These are phyloP conservation scores for Colletotrichum tropicicola DNA, from an alignment of 2,329 filamentous ascomycete species.

Conservation along the genomic window DNA sequence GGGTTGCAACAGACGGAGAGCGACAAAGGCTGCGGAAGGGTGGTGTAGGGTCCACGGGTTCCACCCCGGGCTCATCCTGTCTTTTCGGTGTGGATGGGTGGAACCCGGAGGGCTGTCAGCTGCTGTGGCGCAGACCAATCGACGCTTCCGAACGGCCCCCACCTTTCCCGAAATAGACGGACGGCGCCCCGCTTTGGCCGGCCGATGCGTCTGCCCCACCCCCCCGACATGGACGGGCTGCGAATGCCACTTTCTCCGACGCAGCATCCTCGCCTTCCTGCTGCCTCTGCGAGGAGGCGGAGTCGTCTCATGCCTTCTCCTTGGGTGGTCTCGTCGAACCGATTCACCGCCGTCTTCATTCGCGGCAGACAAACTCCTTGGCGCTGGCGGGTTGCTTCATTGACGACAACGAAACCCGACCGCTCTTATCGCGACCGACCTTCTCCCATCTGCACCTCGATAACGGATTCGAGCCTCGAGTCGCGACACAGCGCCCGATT, in stretches of 20 bases:
- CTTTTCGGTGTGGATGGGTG: slow-evolving; percentile 33
- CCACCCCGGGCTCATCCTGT: background rate
- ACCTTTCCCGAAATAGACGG: slow-evolving; percentile 25
- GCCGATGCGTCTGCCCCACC: slow-evolving; percentile 14
- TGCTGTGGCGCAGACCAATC: slow-evolving; percentile 50
- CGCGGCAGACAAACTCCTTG: too few relatives aligned
- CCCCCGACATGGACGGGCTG: slow-evolving; percentile 2
- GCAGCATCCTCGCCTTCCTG: too few relatives aligned
- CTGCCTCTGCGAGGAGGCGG: too few relatives aligned
- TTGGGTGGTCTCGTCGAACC: too few relatives aligned
- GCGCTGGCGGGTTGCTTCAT: too few relatives aligned
- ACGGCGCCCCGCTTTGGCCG: slow-evolving; percentile 13
- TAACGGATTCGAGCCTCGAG: slow-evolving; percentile 4
- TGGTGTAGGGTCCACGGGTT: slow-evolving; percentile 15
- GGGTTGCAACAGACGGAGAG: background rate
- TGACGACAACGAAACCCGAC: background rate
- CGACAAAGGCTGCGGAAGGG: background rate
- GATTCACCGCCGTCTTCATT: too few relatives aligned
- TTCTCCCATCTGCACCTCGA: slow-evolving; percentile 10
- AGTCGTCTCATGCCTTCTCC: too few relatives aligned
- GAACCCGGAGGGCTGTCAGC: slow-evolving; percentile 44
- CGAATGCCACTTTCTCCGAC: slow-evolving; percentile 9
- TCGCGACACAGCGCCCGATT: background rate
- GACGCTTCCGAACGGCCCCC: background rate
- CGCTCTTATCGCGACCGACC: background rate